Percentiles rank a stretch among this genome's conserved stretches.
Conservation (phyloP, 257 asterid species). For the Capsicum rhomboideum region DNA sequence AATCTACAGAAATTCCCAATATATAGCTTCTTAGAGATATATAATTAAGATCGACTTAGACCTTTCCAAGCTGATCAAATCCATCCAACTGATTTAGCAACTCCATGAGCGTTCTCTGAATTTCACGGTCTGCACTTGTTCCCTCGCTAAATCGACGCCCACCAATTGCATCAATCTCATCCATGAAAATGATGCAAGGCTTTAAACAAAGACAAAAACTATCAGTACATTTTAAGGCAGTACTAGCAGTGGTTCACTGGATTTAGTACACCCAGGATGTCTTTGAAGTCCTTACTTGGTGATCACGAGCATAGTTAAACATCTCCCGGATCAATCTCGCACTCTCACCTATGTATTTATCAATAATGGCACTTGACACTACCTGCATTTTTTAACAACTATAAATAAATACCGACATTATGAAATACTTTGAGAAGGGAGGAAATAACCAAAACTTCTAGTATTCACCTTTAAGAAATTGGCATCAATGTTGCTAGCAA, state of each 20-base stretch:
- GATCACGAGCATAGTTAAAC: constrained; percentile 94
- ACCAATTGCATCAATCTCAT: constrained; percentile 95
- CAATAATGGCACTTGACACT: constrained; percentile 92
- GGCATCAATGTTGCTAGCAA: constrained; percentile 95
- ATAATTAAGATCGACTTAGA: constrained; percentile 7
- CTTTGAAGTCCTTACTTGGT: constrained; percentile 52
- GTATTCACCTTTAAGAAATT: constrained; percentile 72
- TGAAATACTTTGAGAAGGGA: neutral
- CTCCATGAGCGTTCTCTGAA: constrained; percentile 96
- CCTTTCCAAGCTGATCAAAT: constrained; percentile 97
- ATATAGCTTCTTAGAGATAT: neutral
- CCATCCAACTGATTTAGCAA: constrained; percentile 93
- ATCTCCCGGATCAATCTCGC: constrained; percentile 86
- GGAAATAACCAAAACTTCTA: neutral
- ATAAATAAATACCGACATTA: neutral
- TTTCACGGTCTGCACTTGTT: constrained; percentile 98
- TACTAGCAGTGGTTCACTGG: neutral
- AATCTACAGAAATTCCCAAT: neutral
- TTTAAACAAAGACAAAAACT: constrained; percentile 11
- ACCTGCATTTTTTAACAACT: constrained; percentile 38
- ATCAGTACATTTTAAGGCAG: neutral
- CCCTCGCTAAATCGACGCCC: constrained; percentile 97
- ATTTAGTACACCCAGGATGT: neutral
- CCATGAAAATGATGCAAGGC: constrained; percentile 99
- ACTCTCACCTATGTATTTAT: constrained; percentile 91